Conservation (phyloP, 1,284 basidiomycete genomes). For the Dichomitus squalens region DNA sequence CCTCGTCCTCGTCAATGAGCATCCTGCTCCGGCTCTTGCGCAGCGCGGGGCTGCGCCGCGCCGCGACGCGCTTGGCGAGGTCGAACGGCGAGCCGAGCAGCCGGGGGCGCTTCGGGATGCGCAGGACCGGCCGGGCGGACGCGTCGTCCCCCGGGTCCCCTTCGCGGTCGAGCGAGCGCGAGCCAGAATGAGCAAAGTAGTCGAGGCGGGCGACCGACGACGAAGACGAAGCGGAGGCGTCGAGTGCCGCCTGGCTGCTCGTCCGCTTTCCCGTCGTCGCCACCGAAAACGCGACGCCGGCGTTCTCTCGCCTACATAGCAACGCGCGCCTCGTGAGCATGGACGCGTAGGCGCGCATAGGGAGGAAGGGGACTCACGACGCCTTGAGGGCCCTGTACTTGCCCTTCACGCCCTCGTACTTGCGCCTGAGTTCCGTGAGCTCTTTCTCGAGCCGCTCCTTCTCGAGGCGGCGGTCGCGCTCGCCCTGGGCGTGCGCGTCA, state of each 20-base stretch:
- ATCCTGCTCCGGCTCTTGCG: constrained; percentile 2
- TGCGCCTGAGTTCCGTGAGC: constrained; percentile 32
- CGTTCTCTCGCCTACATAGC: constrained; percentile 9
- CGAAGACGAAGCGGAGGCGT: constrained; percentile 12
- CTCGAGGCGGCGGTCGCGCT: constrained; percentile 34
- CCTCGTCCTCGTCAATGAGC: constrained; percentile 10
- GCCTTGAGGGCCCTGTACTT: constrained; percentile 30
- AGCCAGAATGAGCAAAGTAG: background rate
- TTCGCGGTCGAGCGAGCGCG: background rate
- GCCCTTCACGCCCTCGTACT: constrained; percentile 31
- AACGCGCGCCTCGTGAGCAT: background rate
- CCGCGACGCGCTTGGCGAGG: constrained; percentile 19
- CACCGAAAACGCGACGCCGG: background rate
- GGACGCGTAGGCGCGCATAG: background rate
- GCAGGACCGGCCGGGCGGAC: constrained; percentile 22
- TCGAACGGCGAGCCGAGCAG: constrained; percentile 30
- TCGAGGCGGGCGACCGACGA: constrained; percentile 4
- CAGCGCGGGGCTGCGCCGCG: background rate
- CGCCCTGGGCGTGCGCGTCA: constrained; percentile 36
- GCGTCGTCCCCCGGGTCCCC: background rate
- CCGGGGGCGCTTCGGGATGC: constrained; percentile 34
- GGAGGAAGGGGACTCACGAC: constrained; percentile 18
- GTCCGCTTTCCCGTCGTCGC: constrained; percentile 25
- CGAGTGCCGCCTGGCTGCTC: constrained; percentile 28
- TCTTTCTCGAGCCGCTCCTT: constrained; percentile 33